Percentiles rank a stretch among this genome's conserved stretches.
These are phyloP conservation scores for Rhizopogon vesiculosus DNA, from an alignment of 768 basidiomycete species.

Conservation along the genomic window DNA sequence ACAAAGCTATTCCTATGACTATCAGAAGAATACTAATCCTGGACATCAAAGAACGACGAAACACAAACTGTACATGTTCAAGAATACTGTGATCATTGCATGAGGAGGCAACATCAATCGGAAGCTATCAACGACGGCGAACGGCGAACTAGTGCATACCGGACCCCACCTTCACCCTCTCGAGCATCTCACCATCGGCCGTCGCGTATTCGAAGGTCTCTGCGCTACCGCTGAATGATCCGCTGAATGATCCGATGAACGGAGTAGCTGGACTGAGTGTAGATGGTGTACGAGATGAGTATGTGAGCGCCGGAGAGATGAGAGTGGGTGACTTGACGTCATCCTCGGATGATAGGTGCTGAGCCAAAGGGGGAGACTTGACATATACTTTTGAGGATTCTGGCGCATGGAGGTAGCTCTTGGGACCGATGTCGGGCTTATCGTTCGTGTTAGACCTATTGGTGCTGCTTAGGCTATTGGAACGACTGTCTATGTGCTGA, in stretches of 20 bases:
- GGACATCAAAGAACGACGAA: neutral
- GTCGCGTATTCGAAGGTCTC: constrained; percentile 26
- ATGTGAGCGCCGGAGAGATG: constrained; percentile 65
- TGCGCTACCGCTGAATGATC: constrained; percentile 10
- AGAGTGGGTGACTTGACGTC: constrained; percentile 46
- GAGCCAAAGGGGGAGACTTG: constrained; percentile 7
- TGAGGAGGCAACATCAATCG: too few relatives aligned
- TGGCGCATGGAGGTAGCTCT: constrained; percentile 20
- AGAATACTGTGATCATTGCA: neutral
- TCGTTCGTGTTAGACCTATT: constrained; percentile 13
- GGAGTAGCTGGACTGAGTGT: constrained; percentile 70
- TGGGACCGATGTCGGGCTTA: constrained; percentile 5
- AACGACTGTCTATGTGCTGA: constrained; percentile 14
- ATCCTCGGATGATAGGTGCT: constrained; percentile 15
- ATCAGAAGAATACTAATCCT: neutral
- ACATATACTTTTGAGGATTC: constrained; percentile 11
- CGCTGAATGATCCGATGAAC: constrained; percentile 57
- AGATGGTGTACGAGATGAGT: constrained; percentile 58
- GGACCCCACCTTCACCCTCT: constrained; percentile 17
- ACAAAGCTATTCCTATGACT: neutral
- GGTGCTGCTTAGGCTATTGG: constrained; percentile 21
- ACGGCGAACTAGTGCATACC: constrained; percentile 1
- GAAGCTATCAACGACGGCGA: neutral
- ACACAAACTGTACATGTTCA: neutral
- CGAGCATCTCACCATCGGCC: constrained; percentile 18